A percentile compares a stretch with the other conserved stretches of the same genome.
These are phyloP conservation scores for Wickerhamomyces rabaulensis DNA, from an alignment of 805 yeast species.

Conservation along the genomic window DNA sequence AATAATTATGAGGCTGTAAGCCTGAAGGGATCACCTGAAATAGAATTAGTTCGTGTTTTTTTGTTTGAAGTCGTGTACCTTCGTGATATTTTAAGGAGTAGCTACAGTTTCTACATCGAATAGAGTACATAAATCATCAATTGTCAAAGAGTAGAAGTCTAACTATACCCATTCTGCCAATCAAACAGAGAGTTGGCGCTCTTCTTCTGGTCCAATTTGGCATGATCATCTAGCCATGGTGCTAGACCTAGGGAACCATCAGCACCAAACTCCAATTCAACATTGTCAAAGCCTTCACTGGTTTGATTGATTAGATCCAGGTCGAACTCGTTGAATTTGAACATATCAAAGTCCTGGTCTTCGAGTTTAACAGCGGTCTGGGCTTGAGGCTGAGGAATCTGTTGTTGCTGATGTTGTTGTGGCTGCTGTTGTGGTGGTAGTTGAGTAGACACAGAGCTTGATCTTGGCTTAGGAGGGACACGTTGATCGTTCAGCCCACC, in stretches of 20 bases:
- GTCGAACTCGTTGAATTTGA: constrained; percentile 4
- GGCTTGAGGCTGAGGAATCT: background rate
- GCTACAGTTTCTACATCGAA: too few species aligned
- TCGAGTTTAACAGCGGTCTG: background rate
- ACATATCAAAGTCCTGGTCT: background rate
- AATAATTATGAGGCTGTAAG: too few species aligned
- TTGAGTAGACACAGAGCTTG: constrained; percentile 7
- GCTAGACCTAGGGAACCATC: constrained; percentile 79
- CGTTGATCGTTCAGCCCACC: constrained; percentile 6
- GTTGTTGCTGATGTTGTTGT: background rate
- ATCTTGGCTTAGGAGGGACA: constrained; percentile 8
- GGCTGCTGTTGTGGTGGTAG: constrained; percentile 1
- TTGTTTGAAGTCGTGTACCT: too few species aligned
- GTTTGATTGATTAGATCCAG: constrained; percentile 8
- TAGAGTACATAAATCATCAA: background rate
- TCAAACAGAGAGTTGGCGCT: constrained; percentile 17
- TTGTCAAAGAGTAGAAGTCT: background rate
- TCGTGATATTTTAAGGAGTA: too few species aligned
- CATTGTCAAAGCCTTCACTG: constrained; percentile 11
- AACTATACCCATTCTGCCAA: constrained; percentile 19
- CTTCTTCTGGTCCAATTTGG: background rate
- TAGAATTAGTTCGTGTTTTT: too few species aligned
- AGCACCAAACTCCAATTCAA: constrained; percentile 60
- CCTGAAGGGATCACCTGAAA: too few species aligned
- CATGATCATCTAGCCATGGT: constrained; percentile 45